Conservation (phyloP, 176 grass and related monocot species). For the Avena eriantha region DNA sequence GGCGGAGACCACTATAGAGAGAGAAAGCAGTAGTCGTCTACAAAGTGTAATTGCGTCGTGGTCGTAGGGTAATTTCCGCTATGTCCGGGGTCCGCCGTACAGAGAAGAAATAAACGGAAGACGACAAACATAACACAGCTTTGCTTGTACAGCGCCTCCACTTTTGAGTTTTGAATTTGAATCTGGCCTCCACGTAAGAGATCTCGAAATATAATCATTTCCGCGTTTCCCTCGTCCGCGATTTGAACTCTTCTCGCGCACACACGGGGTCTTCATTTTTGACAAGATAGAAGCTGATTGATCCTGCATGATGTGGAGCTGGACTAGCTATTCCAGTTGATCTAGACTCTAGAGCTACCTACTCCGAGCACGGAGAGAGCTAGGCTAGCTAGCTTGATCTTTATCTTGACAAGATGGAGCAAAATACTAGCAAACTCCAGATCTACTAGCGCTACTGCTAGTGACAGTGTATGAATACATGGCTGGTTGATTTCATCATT, state of each 20-base stretch:
- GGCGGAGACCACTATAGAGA: conserved; percentile 3
- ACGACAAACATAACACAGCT: background rate
- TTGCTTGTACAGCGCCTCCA: background rate
- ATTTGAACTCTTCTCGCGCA: background rate
- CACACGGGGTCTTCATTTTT: background rate
- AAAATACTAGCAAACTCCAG: too few species aligned
- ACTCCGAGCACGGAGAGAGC: too few species aligned
- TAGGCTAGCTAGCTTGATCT: too few species aligned
- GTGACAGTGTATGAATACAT: too few species aligned
- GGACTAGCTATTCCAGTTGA: too few species aligned
- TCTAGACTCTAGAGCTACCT: too few species aligned
- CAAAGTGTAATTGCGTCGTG: conserved; percentile 29
- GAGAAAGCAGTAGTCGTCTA: background rate
- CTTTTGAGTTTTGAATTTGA: background rate
- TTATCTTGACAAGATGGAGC: too few species aligned
- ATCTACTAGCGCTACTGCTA: too few species aligned
- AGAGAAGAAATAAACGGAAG: background rate
- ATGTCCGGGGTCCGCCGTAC: too few species aligned
- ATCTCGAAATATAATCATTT: too few species aligned
- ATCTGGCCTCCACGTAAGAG: background rate
- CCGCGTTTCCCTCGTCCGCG: background rate
- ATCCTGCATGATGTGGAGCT: background rate
- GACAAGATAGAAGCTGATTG: background rate
- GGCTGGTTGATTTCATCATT: too few species aligned
- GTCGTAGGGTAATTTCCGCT: background rate